A percentile compares a stretch with the other conserved stretches of the same genome.
phyloP scores from a whole-genome alignment of 2,329 filamentous ascomycete genomes.

The Fusarium concolor region DNA sequence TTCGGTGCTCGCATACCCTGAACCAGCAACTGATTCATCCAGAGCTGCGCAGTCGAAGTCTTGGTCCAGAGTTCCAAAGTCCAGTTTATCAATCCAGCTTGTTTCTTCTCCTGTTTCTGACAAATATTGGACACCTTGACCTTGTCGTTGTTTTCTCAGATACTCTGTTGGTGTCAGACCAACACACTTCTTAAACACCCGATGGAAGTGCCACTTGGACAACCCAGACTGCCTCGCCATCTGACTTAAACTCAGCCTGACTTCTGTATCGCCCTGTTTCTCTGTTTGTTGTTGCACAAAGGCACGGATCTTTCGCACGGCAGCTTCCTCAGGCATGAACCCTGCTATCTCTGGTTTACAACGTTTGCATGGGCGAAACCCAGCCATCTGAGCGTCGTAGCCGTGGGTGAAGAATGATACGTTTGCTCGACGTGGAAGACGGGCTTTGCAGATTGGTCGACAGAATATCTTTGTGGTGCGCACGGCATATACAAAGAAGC shows the following conservation, averaged over 20 bases:
- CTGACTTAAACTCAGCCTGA: constrained; percentile 54
- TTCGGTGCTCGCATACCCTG: constrained; percentile 17
- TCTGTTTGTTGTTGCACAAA: constrained; percentile 49
- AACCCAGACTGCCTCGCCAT: constrained; percentile 64
- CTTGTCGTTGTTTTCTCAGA: constrained; percentile 39
- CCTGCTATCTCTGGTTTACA: constrained; percentile 60
- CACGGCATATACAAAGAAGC: constrained; percentile 58
- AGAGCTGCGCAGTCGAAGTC: constrained; percentile 34
- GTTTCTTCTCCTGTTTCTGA: constrained; percentile 9
- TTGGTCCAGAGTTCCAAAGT: constrained; percentile 8
- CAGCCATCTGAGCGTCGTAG: constrained; percentile 57
- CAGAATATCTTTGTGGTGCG: constrained; percentile 66
- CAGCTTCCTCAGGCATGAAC: constrained; percentile 57
- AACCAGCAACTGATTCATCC: constrained; percentile 26
- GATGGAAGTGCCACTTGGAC: constrained; percentile 69
- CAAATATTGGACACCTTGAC: constrained; percentile 2
- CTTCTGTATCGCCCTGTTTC: constrained; percentile 20
- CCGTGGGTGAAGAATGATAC: constrained; percentile 64
- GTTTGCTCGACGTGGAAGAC: constrained; percentile 70
- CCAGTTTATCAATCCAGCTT: constrained; percentile 26
- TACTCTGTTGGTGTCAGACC: constrained; percentile 60
- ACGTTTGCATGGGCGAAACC: constrained; percentile 69
- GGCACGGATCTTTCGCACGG: constrained; percentile 55
- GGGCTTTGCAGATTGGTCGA: constrained; percentile 69
- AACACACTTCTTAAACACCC: constrained; percentile 67